Evolutionary conservation across 352 stramenopile genomes (phyloP).

Genomic region (Phytophthora pinifolia): DNA sequence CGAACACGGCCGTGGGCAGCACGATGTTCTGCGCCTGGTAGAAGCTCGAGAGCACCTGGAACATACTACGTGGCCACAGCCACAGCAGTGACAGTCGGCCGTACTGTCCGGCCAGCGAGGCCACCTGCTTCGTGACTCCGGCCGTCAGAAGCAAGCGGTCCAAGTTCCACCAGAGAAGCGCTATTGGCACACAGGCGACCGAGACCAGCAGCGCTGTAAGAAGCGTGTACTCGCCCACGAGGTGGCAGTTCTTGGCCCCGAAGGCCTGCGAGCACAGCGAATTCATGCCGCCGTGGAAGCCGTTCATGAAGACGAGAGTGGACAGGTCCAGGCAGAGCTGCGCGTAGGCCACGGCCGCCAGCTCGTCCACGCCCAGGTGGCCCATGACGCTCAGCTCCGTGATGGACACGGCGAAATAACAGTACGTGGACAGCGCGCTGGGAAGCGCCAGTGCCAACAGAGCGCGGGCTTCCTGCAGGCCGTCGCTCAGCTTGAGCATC

Average conservation of each 20-base stretch:
- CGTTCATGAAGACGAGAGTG: conserved; percentile 78
- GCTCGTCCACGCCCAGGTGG: conserved; percentile 71
- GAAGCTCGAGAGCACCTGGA: conserved; percentile 70
- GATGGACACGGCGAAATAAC: conserved; percentile 77
- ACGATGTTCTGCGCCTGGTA: conserved; percentile 85
- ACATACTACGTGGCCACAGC: conserved; percentile 78
- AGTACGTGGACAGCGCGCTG: conserved; percentile 62
- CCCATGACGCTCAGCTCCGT: conserved; percentile 82
- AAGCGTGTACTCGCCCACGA: conserved; percentile 65
- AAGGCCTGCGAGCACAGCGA: conserved; percentile 86
- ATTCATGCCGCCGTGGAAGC: conserved; percentile 79
- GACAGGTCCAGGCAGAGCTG: conserved; percentile 77
- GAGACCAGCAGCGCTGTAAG: conserved; percentile 53
- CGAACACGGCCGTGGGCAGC: conserved; percentile 59
- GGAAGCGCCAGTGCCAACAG: conserved; percentile 59
- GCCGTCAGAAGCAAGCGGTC: conserved; percentile 46
- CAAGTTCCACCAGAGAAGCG: conserved; percentile 74
- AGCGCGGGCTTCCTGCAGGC: conserved; percentile 22
- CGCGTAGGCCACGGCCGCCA: conserved; percentile 74
- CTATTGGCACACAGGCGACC: conserved; percentile 56
- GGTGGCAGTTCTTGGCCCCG: conserved; percentile 72
- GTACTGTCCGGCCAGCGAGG: conserved; percentile 54
- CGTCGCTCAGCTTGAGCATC: conserved; percentile 10
- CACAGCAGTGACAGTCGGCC: conserved; percentile 64
- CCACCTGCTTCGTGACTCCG: conserved; percentile 41